Base-by-base conservation (phyloP, 257 asterid species). In the Perilla frutescens region DNA sequence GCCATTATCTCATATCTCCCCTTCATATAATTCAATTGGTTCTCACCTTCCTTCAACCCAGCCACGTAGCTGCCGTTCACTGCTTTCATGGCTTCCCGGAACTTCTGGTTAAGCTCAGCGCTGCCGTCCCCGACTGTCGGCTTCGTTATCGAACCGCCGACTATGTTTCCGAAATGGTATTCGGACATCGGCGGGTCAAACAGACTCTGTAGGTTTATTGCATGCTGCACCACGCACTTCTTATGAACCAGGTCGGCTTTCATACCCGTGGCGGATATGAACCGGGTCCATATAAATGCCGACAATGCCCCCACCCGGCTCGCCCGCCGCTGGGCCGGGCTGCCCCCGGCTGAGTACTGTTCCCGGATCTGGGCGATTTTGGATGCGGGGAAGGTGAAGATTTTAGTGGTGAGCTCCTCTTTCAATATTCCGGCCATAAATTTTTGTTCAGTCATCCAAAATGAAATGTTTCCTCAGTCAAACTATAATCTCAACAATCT, bases 161-260 rank as follows among this genome's bases (percentile, higher is more conserved):
- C 40, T 20, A 83, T 60, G 51, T 83, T 85, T 0, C 89, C 89
- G 4, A 84, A 87, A 34, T 74, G 74, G 60, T 48, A 4, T 1
- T 71, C 81, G 0, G 84, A 37, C 66, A 81, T 9, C 0, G 81
- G 81, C 2, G 87, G 85, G 6, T 78, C 80, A 0, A 64, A 13
- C 60, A 76, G 64, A 50, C 57, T 77, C 49, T 87, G 56, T 6
- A 84, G 57, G 26, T 20, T 20, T 20, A 20, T 20, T 20, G 26
- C 26, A 20, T 20, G 26, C 26, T 20, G 26, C 26, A 20, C 26
- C 26, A 20, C 26, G 26, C 26, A 20, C 26, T n/a, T n/a, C n/a
- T n/a, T n/a, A n/a, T n/a, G n/a, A n/a, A n/a, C n/a, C n/a, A n/a
- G n/a, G 26, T 20, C 26, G 26, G 26, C 26, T 20, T 20, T 20